phyloP scores from a whole-genome alignment of 1,284 basidiomycete species.

The Earliella scabrosa region DNA sequence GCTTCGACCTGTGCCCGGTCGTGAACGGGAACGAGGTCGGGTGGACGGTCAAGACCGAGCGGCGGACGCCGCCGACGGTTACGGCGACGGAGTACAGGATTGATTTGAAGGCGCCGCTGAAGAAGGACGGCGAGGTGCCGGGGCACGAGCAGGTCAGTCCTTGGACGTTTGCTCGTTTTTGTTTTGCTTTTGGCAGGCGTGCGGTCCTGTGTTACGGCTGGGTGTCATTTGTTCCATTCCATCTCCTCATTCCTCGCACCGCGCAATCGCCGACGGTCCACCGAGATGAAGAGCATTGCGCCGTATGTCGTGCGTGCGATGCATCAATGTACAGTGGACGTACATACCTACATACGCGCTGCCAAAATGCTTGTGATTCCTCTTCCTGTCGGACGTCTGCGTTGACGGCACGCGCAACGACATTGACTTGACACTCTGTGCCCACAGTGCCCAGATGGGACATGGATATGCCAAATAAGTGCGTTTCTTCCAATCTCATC shows the following conservation, averaged over 20 bases:
- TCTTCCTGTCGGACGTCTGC: neutral
- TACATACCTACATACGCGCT: no score
- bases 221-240: neutral
- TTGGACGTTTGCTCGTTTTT: neutral
- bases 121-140: conserved; percentile 25
- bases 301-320: no score
- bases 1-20: conserved; percentile 38
- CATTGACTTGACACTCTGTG: conserved; percentile 24
- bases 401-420: neutral
- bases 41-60: conserved; percentile 27
- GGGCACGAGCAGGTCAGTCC: conserved; percentile 36
- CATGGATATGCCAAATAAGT: conserved; percentile 41
- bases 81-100: conserved; percentile 36
- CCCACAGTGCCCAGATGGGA: conserved; percentile 39
- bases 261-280: no score
- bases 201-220: no score
- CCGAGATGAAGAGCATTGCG: no score
- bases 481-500: no score
- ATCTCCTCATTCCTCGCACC: no score
- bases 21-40: conserved; percentile 27
- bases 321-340: no score
- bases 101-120: conserved; percentile 32
- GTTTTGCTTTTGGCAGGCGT: no score
- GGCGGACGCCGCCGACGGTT: conserved; percentile 36
- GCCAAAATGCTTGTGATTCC: no score